A percentile compares a stretch with the other conserved stretches of the same genome.
Conservation (phyloP, 768 basidiomycete species). For the Lactifluus rugatus region DNA sequence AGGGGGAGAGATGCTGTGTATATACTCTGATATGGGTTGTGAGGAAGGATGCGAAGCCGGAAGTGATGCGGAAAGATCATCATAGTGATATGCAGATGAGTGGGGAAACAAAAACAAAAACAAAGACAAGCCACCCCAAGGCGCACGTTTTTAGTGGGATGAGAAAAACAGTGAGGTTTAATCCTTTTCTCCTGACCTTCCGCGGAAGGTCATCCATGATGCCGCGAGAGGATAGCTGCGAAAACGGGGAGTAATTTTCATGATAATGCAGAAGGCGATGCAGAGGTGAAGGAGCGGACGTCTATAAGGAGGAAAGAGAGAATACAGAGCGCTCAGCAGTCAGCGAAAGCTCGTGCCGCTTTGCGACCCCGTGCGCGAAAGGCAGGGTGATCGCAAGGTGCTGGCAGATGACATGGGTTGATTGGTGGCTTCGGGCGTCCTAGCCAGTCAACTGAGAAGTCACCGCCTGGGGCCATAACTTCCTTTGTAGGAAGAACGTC, state of each 20-base stretch:
- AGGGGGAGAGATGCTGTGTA: slow-evolving; percentile 17
- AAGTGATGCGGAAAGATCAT: slow-evolving; percentile 12
- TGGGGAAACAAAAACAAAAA: neutral
- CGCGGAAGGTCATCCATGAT: slow-evolving; percentile 7
- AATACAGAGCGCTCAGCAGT: slow-evolving; percentile 24
- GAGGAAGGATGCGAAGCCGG: slow-evolving; percentile 7
- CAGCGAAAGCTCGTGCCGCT: slow-evolving; percentile 26
- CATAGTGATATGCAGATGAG: slow-evolving; percentile 15
- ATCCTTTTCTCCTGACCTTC: slow-evolving; percentile 16
- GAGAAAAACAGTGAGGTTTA: neutral
- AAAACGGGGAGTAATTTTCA: slow-evolving; percentile 6
- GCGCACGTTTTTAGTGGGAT: slow-evolving; percentile 6
- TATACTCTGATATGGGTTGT: slow-evolving; percentile 17
- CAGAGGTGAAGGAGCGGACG: slow-evolving; percentile 8
- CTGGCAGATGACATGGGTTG: neutral
- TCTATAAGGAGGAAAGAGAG: slow-evolving; percentile 6
- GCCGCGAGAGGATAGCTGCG: neutral
- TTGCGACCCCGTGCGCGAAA: slow-evolving; percentile 37
- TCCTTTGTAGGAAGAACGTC: slow-evolving; percentile 14
- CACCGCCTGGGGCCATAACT: neutral
- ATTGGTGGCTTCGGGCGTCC: neutral
- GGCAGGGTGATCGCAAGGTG: slow-evolving; percentile 26
- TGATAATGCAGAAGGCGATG: slow-evolving; percentile 6
- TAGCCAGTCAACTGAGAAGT: slow-evolving; percentile 7
- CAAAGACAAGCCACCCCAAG: slow-evolving; percentile 1